These are phyloP conservation scores for Penicillium thymicola DNA, from an alignment of 2,329 filamentous ascomycete species.

Conservation along the genomic window DNA sequence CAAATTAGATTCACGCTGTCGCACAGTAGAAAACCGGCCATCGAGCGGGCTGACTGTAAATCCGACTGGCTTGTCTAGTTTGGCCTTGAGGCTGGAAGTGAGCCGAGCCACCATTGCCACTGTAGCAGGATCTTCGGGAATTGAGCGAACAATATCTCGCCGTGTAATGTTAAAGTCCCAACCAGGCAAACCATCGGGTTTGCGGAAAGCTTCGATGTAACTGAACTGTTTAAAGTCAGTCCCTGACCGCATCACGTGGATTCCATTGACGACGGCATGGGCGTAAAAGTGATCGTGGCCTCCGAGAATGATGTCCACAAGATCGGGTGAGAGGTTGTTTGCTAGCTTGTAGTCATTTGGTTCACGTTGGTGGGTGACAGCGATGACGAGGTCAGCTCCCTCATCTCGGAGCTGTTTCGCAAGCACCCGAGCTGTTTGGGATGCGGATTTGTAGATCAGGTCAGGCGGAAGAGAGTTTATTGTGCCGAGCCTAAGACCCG, in stretches of 20 bases:
- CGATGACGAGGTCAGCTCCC: conserved; percentile 79
- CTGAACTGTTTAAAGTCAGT: conserved; percentile 91
- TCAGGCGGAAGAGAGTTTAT: conserved; percentile 82
- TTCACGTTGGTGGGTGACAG: conserved; percentile 80
- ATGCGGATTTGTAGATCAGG: conserved; percentile 77
- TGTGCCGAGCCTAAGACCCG: conserved; percentile 61
- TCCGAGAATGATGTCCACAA: conserved; percentile 81
- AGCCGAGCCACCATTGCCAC: conserved; percentile 63
- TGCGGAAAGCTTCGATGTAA: conserved; percentile 74
- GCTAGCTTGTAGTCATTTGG: conserved; percentile 88
- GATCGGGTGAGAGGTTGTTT: conserved; percentile 62
- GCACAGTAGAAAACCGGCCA: conserved; percentile 79
- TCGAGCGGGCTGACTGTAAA: conserved; percentile 81
- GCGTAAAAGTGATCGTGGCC: conserved; percentile 89
- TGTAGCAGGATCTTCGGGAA: conserved; percentile 62
- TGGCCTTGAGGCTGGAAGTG: conserved; percentile 69
- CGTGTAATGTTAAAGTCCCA: conserved; percentile 80
- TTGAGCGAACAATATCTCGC: conserved; percentile 67
- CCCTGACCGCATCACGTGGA: conserved; percentile 80
- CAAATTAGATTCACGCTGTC: conserved; percentile 73
- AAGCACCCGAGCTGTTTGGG: conserved; percentile 69
- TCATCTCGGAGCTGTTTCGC: conserved; percentile 69
- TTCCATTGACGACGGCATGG: conserved; percentile 72
- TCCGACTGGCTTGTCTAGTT: conserved; percentile 77
- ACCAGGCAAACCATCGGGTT: conserved; percentile 44